phyloP scores from a whole-genome alignment of 208 protist genomes.

The Trypanosoma lewisi region DNA sequence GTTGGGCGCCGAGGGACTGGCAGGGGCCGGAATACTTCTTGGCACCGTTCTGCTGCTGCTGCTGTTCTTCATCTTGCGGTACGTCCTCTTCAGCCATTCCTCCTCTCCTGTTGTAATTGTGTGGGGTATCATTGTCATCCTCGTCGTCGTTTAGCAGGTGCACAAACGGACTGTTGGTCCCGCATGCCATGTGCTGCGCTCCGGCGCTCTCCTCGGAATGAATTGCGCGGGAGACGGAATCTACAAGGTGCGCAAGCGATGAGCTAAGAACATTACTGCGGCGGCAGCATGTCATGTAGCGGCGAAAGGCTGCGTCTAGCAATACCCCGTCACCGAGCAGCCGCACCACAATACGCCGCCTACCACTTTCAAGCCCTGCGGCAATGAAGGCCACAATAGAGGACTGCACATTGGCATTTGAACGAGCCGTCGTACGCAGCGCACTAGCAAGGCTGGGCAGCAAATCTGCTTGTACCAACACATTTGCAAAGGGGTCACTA shows the following conservation, averaged over 20 bases:
- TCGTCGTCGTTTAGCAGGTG: slow-evolving; percentile 8
- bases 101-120: slow-evolving; percentile 18
- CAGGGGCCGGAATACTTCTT: slow-evolving; percentile 8
- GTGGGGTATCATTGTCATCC: slow-evolving; percentile 23
- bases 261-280: slow-evolving; percentile 56
- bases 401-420: slow-evolving; percentile 51
- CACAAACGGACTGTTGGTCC: slow-evolving; percentile 15
- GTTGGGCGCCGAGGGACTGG: slow-evolving; percentile 19
- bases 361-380: slow-evolving; percentile 16
- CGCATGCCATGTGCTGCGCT: not conserved
- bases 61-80: not conserved
- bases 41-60: not conserved
- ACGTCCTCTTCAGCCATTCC: slow-evolving; percentile 2
- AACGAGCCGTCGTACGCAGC: slow-evolving; percentile 27
- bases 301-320: slow-evolving; percentile 35
- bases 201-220: slow-evolving; percentile 43
- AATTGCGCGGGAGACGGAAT: slow-evolving; percentile 38
- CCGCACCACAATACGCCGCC: slow-evolving; percentile 6
- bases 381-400: slow-evolving; percentile 46
- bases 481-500: slow-evolving; percentile 22
- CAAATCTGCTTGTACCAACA: slow-evolving; percentile 31
- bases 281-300: slow-evolving; percentile 38
- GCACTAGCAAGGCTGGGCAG: slow-evolving; percentile 17
- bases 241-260: slow-evolving; percentile 49
- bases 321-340: slow-evolving; percentile 17